Percentiles rank a stretch among this genome's conserved stretches.
Conservation (phyloP, 116 monocot species). For the Phalaenopsis hybrid region DNA sequence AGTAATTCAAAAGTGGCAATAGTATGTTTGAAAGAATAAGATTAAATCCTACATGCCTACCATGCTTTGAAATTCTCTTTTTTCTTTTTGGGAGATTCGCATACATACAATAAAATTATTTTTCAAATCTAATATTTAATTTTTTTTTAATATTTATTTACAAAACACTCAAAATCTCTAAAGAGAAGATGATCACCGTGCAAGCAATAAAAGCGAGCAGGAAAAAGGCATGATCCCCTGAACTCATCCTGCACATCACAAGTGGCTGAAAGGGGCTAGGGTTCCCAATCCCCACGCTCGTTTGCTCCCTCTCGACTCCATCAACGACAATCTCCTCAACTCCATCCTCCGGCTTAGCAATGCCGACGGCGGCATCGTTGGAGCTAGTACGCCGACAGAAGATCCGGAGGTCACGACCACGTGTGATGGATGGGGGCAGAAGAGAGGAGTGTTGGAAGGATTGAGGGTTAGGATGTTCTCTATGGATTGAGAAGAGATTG, state of each 20-base stretch:
- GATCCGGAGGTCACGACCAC: neutral
- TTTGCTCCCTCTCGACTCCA: constrained; percentile 7
- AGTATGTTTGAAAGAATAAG: no score
- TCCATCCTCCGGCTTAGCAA: neutral
- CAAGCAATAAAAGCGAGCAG: constrained; percentile 61
- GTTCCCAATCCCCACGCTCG: constrained; percentile 40
- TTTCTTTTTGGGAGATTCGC: no score
- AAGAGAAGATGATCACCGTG: constrained; percentile 35
- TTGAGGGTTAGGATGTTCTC: constrained; percentile 5
- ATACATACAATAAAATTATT: no score
- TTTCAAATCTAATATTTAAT: no score
- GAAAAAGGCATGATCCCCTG: constrained; percentile 79
- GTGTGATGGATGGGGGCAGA: neutral
- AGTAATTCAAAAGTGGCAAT: no score
- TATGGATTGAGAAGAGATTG: neutral
- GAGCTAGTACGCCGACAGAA: neutral
- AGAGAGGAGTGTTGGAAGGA: neutral
- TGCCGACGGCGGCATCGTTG: neutral
- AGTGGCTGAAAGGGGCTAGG: constrained; percentile 30
- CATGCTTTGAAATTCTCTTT: no score
- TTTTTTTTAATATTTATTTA: no score
- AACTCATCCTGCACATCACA: constrained; percentile 25
- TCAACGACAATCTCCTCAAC: constrained; percentile 8
- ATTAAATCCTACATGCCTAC: no score
- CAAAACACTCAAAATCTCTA: neutral